These are phyloP conservation scores for Phytophthora rubi DNA, from an alignment of 352 stramenopile genomes.

Conservation along the genomic window DNA sequence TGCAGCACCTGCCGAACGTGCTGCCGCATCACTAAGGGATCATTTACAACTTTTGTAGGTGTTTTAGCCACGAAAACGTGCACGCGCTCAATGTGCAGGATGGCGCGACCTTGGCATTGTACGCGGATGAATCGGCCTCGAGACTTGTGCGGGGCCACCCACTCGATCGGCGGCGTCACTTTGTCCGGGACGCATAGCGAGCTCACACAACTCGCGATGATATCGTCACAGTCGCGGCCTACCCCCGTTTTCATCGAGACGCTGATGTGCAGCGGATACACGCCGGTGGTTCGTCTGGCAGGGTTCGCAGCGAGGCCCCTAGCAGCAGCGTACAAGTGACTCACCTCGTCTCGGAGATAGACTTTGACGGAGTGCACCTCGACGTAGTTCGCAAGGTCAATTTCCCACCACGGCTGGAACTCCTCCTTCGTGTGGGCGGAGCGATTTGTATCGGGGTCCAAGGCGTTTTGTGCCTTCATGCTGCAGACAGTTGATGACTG, in stretches of 20 bases:
- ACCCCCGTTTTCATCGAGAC: conserved; percentile 75
- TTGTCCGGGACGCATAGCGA: conserved; percentile 42
- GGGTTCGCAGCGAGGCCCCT: conserved; percentile 13
- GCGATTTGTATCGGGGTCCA: conserved; percentile 36
- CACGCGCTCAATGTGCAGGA: conserved; percentile 69
- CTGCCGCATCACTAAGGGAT: conserved; percentile 25
- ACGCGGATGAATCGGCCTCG: conserved; percentile 68
- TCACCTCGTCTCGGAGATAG: conserved; percentile 46
- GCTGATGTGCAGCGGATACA: conserved; percentile 60
- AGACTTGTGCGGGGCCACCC: conserved; percentile 55
- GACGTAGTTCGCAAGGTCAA: conserved; percentile 58
- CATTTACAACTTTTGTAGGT: conserved; percentile 15
- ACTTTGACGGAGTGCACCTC: conserved; percentile 59
- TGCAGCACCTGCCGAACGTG: conserved; percentile 49
- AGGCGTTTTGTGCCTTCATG: conserved; percentile 48
- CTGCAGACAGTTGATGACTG: conserved; percentile 54
- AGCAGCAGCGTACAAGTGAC: conserved; percentile 36
- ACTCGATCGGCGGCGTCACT: conserved; percentile 43
- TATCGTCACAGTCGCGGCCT: conserved; percentile 61
- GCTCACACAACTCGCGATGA: conserved; percentile 59
- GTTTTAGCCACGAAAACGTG: conserved; percentile 56
- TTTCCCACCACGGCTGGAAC: conserved; percentile 64
- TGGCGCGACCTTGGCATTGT: conserved; percentile 48
- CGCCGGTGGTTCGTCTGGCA: conserved; percentile 20
- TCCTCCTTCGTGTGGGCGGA: conserved; percentile 55